phyloP scores from a whole-genome alignment of 495 filamentous ascomycete species.

The Penicillium coffeae region DNA sequence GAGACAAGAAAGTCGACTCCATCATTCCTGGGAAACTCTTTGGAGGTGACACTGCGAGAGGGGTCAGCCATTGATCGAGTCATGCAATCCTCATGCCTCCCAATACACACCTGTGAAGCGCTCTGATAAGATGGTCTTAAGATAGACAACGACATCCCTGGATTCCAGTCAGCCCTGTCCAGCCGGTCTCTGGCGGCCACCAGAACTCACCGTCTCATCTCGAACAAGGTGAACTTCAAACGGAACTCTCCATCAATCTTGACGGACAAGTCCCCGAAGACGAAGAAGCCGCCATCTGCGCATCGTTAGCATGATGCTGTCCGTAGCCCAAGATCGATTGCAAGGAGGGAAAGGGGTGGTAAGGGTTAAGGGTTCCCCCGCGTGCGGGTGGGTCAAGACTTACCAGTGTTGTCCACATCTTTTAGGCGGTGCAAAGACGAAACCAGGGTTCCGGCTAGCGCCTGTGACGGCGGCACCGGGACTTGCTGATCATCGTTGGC shows the following conservation, averaged over 20 bases:
- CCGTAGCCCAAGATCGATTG: background rate
- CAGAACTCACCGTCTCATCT: conserved; percentile 65
- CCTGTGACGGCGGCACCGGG: conserved; percentile 45
- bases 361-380: background rate
- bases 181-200: background rate
- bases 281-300: conserved; percentile 87
- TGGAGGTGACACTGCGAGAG: conserved; percentile 57
- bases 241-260: conserved; percentile 75
- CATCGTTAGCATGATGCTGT: background rate
- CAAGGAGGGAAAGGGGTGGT: background rate
- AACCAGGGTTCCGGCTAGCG: conserved; percentile 75
- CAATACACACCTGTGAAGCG: conserved; percentile 61
- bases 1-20: conserved; percentile 87
- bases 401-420: conserved; percentile 79
- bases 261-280: conserved; percentile 92
- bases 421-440: conserved; percentile 93
- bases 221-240: conserved; percentile 82
- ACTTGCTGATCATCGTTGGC: conserved; percentile 57
- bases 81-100: background rate
- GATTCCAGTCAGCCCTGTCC: conserved; percentile 4
- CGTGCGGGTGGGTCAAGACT: conserved; percentile 8
- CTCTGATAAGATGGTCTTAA: conserved; percentile 69
- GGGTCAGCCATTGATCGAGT: conserved; percentile 5
- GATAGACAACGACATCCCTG: conserved; percentile 54
- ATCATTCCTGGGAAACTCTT: conserved; percentile 85